Evolutionary conservation across 192 early-diverging fungal genomes (phyloP).

Genomic region (Lobulomyces angularis): DNA sequence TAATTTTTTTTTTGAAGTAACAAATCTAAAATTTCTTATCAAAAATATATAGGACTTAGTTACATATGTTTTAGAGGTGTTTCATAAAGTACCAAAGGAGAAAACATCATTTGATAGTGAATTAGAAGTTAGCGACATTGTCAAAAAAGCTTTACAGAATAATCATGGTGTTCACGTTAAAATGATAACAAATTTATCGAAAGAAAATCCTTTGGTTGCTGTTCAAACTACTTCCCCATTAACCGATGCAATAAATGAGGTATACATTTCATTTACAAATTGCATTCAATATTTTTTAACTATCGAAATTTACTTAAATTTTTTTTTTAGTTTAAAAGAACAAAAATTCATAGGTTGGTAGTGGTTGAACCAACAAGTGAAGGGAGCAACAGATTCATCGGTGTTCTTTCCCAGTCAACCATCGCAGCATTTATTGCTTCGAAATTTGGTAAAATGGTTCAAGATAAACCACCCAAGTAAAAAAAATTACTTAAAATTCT

Average conservation of each 20-base stretch:
- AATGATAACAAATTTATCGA: constrained; percentile 29
- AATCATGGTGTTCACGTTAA: constrained; percentile 29
- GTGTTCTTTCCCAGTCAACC: constrained; percentile 28
- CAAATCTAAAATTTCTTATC: too few relatives aligned
- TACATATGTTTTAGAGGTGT: constrained; percentile 28
- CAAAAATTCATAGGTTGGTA: constrained; percentile 25
- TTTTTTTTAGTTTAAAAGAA: constrained; percentile 11
- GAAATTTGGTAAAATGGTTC: constrained; percentile 27
- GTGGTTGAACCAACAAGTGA: constrained; percentile 14
- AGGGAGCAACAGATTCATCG: constrained; percentile 19
- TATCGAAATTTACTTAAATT: too few relatives aligned
- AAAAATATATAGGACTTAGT: constrained; percentile 42
- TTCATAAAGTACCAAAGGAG: constrained; percentile 29
- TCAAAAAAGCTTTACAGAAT: constrained; percentile 24
- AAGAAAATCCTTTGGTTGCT: constrained; percentile 26
- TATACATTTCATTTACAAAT: too few relatives aligned
- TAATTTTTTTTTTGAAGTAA: too few relatives aligned
- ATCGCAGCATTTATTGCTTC: constrained; percentile 24
- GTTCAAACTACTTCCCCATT: constrained; percentile 17
- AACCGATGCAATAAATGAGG: constrained; percentile 22
- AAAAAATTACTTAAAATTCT: too few relatives aligned
- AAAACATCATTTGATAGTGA: neutral
- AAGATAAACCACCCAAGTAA: too few relatives aligned
- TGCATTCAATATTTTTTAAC: too few relatives aligned
- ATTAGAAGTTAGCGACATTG: constrained; percentile 27